Base-by-base conservation (phyloP, 2,329 filamentous ascomycete genomes). In the Nigrospora osmanthi region DNA sequence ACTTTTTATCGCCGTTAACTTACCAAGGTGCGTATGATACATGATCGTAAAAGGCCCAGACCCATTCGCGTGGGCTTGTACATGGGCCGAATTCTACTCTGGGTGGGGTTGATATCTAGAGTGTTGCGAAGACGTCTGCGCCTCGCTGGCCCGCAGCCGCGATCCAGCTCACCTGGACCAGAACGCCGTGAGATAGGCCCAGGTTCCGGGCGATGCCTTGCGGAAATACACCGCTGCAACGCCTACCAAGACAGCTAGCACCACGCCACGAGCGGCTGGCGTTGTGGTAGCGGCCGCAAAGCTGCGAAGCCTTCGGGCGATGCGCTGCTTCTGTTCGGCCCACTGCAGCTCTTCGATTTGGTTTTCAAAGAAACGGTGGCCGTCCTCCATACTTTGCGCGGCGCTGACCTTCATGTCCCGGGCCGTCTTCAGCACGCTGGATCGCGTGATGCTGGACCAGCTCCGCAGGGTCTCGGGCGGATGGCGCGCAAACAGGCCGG, bases 361-460 rank as follows among this genome's bases (percentile, higher is more conserved):
- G 51, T 73, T 73, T 35, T 78, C 67, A 55, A 96, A 91, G 48
- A 83, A 76, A 5, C 58, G 61, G 49, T 81, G 70, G 2, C 88
- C 91, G 35, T 91, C 78, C 30, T 75, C 65, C 32, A 87, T 63
- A 0, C 74, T 78, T 59, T 89, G 80, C 28, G 62, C 61, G 6
- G 70, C 61, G 40, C 77, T 70, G 34, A 62, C 61, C 37, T 69
- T 60, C 40, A 72, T 59, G 57, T 77, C 69, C 12, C 78, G 74
- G 0, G 86, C 86, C 2, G 90, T 95, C 64, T 95, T 96, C 43
- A 98, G 75, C 9, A 89, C 89, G 61, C 90, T 96, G 47, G 78
- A 78, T 7, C 64, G 62, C 3, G 89, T 89, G 47, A 98, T 83
- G 14, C 65, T 66, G 49, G 72, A 70, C 89, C 90, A 97, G 6